A percentile compares a stretch with the other conserved stretches of the same genome.
These are phyloP conservation scores for Quercus agrifolia DNA, from an alignment of 306 rosid species.

Conservation along the genomic window DNA sequence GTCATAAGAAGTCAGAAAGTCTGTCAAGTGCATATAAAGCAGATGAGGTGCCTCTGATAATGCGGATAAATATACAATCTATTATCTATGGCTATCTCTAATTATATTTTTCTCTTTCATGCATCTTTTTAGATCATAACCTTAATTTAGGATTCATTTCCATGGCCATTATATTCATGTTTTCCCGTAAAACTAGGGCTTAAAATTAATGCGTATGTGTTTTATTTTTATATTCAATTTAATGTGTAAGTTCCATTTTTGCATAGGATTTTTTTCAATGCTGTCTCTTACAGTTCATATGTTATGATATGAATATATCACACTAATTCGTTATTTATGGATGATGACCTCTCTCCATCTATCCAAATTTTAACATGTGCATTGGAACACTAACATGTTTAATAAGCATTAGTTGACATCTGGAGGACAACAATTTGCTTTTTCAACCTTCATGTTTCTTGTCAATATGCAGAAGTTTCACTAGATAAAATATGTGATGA, in stretches of 20 bases:
- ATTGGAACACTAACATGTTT: too few relatives aligned
- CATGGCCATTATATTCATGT: not conserved
- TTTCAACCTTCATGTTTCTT: too few relatives aligned
- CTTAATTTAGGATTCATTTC: not conserved
- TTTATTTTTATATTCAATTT: not conserved
- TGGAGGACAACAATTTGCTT: too few relatives aligned
- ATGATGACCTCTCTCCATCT: too few relatives aligned
- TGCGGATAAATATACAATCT: not conserved
- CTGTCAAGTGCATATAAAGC: slow-evolving; percentile 21
- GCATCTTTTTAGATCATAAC: not conserved
- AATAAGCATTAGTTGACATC: too few relatives aligned
- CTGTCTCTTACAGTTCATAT: too few relatives aligned
- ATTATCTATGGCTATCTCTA: not conserved
- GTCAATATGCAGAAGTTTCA: too few relatives aligned
- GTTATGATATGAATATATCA: too few relatives aligned
- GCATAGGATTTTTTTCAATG: not conserved
- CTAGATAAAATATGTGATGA: too few relatives aligned
- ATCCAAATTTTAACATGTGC: too few relatives aligned
- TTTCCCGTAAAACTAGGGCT: not conserved
- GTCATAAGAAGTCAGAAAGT: slow-evolving; percentile 17
- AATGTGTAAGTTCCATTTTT: not conserved
- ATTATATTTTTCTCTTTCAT: not conserved
- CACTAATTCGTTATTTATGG: too few relatives aligned
- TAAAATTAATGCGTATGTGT: not conserved
- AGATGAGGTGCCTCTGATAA: slow-evolving; percentile 26